These are phyloP conservation scores for Pseudovirgaria hyperparasitica DNA, from an alignment of 2,329 filamentous ascomycete species.

Conservation along the genomic window DNA sequence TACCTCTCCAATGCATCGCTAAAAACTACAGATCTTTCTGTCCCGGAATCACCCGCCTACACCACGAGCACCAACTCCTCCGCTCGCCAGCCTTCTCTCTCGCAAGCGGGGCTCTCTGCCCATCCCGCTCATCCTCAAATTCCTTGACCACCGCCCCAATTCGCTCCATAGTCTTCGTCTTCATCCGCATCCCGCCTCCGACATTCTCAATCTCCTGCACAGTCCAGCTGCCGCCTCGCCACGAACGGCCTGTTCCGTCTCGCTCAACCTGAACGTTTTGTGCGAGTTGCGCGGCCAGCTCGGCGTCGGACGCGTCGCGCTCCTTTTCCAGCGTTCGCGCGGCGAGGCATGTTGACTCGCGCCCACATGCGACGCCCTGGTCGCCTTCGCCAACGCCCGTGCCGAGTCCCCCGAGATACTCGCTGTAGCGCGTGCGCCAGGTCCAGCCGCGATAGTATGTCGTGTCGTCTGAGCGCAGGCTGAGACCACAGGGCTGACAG, in stretches of 20 bases:
- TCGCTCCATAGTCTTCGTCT: slow-evolving; percentile 67
- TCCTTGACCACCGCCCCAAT: slow-evolving; percentile 79
- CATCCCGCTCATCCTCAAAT: slow-evolving; percentile 48
- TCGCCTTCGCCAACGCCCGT: slow-evolving; percentile 82
- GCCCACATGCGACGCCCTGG: slow-evolving; percentile 77
- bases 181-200: slow-evolving; percentile 76
- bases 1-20: too few relatives aligned
- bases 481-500: slow-evolving; percentile 70
- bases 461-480: slow-evolving; percentile 47
- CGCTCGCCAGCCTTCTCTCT: slow-evolving; percentile 56
- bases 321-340: slow-evolving; percentile 70
- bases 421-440: slow-evolving; percentile 75
- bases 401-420: slow-evolving; percentile 65
- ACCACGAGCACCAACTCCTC: slow-evolving; percentile 90
- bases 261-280: slow-evolving; percentile 44
- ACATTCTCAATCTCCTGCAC: slow-evolving; percentile 86
- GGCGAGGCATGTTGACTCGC: slow-evolving; percentile 63
- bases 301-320: slow-evolving; percentile 68
- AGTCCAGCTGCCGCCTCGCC: slow-evolving; percentile 59
- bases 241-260: slow-evolving; percentile 25
- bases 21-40: slow-evolving; percentile 30
- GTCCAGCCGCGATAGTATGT: slow-evolving; percentile 63
- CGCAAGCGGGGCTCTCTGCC: slow-evolving; percentile 45
- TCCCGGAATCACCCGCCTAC: slow-evolving; percentile 59
- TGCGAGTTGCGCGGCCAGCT: slow-evolving; percentile 3